phyloP scores from a whole-genome alignment of 2,329 filamentous ascomycete genomes.

The Periconia sp. region DNA sequence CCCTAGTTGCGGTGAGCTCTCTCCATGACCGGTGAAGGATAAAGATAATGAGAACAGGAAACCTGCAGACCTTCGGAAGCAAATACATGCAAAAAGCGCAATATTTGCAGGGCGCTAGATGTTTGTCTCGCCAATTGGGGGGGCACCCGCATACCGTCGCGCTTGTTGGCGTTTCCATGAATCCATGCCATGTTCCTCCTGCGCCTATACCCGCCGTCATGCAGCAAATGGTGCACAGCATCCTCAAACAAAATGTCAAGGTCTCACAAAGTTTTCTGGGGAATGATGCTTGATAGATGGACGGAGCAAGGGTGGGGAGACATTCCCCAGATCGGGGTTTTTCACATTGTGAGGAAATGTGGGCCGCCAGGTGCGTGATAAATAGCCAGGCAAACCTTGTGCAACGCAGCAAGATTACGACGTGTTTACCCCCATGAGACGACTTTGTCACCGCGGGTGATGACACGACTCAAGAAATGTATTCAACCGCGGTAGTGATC shows the following conservation, averaged over 20 bases:
- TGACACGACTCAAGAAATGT: slow-evolving; percentile 17
- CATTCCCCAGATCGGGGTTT: slow-evolving; percentile 24
- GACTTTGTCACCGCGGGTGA: slow-evolving; percentile 1
- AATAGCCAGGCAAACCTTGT: neutral
- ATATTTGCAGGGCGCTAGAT: neutral
- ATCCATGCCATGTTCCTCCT: neutral
- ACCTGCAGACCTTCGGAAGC: slow-evolving; percentile 4
- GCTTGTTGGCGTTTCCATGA: slow-evolving; percentile 1
- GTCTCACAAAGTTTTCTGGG: slow-evolving; percentile 11
- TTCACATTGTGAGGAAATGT: slow-evolving; percentile 9
- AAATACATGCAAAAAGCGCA: neutral
- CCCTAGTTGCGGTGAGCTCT: slow-evolving; percentile 8
- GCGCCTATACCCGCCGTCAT: slow-evolving; percentile 6
- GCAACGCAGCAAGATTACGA: too few relatives aligned
- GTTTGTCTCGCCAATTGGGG: slow-evolving; percentile 5
- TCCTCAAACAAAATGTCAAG: neutral
- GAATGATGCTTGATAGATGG: slow-evolving; percentile 10
- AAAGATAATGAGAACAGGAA: neutral
- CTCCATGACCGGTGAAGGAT: slow-evolving; percentile 4
- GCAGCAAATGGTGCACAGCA: slow-evolving; percentile 11
- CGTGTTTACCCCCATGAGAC: neutral
- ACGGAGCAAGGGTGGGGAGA: slow-evolving; percentile 19
- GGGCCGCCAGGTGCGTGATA: slow-evolving; percentile 5
- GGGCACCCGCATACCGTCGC: slow-evolving; percentile 1
- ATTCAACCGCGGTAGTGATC: slow-evolving; percentile 3